Conservation (phyloP, 257 asterid genomes). For the Prunella vulgaris region DNA sequence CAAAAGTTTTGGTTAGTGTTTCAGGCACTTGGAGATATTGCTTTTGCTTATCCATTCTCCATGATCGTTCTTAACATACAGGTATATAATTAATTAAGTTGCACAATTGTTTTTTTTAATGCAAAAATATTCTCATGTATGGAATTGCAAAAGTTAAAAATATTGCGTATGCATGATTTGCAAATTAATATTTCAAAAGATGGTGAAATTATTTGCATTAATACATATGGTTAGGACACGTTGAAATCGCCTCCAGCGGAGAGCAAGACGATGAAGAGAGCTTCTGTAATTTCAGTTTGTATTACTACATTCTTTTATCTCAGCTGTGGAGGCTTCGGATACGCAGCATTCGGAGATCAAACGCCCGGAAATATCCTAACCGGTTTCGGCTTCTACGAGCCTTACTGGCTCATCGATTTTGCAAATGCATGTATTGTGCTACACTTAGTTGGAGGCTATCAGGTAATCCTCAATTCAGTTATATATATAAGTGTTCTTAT, state of each 20-base stretch:
- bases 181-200: not conserved
- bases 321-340: constrained; percentile 61
- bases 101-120: not conserved
- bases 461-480: constrained; percentile 32
- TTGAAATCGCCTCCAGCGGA: constrained; percentile 65
- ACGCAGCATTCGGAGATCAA: constrained; percentile 64
- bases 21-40: constrained; percentile 76
- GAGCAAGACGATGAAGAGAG: constrained; percentile 58
- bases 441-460: constrained; percentile 65
- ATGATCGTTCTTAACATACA: constrained; percentile 55
- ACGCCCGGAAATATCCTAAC: constrained; percentile 74
- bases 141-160: too few relatives aligned
- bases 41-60: constrained; percentile 70
- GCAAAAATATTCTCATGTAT: not conserved
- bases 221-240: constrained; percentile 47
- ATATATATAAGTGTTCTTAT: too few relatives aligned
- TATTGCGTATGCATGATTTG: not conserved
- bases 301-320: constrained; percentile 54
- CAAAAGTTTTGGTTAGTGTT: constrained; percentile 54
- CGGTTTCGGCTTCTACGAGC: constrained; percentile 73
- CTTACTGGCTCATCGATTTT: constrained; percentile 64
- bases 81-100: too few relatives aligned
- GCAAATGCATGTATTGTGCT: constrained; percentile 62
- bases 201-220: not conserved
- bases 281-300: constrained; percentile 38